These are phyloP conservation scores for Mycena crocata DNA, from an alignment of 768 basidiomycete genomes.

Conservation along the genomic window DNA sequence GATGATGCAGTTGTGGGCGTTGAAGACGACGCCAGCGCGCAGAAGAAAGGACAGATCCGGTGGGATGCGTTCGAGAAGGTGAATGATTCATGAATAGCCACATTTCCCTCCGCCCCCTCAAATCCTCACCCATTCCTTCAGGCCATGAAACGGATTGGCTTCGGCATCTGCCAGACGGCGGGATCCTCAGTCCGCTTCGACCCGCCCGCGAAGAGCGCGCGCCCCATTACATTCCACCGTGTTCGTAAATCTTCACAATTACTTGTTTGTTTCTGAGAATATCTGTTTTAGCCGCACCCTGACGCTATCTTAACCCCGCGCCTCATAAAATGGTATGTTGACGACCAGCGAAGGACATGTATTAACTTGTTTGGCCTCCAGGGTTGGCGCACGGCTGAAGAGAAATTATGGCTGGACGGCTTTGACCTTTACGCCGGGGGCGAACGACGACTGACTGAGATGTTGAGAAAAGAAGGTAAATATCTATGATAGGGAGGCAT, in stretches of 20 bases:
- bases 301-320: slow-evolving; percentile 4
- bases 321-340: slow-evolving; percentile 19
- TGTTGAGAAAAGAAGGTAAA: too few species aligned
- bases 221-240: slow-evolving; percentile 25
- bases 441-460: not conserved
- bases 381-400: slow-evolving; percentile 22
- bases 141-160: slow-evolving; percentile 25
- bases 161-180: slow-evolving; percentile 11
- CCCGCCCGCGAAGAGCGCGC: slow-evolving; percentile 14
- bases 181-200: slow-evolving; percentile 25
- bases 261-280: not conserved
- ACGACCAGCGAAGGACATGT: not conserved
- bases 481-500: too few species aligned
- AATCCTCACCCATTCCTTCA: not conserved
- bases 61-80: slow-evolving; percentile 19
- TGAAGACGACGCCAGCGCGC: not conserved
- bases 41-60: slow-evolving; percentile 12
- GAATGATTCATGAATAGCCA: not conserved
- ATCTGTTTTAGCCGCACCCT: slow-evolving; percentile 1
- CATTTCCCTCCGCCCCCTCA: too few species aligned
- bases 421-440: not conserved
- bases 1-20: not conserved
- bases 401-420: slow-evolving; percentile 21
- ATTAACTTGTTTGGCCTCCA: not conserved
- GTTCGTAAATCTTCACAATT: not conserved